Base-by-base conservation (phyloP, 306 rosid genomes). In the Cucurbita moschata region DNA sequence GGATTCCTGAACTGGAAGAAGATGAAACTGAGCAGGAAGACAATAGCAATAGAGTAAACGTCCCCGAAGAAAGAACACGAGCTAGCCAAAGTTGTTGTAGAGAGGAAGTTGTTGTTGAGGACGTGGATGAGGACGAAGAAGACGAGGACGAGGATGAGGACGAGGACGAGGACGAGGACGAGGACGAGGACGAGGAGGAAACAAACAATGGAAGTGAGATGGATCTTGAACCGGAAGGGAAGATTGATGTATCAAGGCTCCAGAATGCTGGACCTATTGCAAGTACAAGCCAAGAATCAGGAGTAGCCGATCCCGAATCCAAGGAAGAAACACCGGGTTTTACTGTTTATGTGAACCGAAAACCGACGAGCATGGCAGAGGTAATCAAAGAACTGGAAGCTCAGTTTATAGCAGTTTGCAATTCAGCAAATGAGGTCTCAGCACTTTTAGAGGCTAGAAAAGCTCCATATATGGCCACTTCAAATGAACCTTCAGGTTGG, bases 1-100 rank as follows among this genome's bases (percentile, higher is more conserved):
- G 91, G 39, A 94, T 91, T 79, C 99, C 97, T 13, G 96, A 94
- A 54, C 77, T 94, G 63, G 96, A 86, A 87, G 97, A 88, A 76
- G 89, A 83, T 42, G 88, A 79, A 77, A 86, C 82, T 5, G 94
- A 88, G 74, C 82, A 77, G 71, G 92, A 85, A 70, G 87, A 84
- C 50, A 58, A 77, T 30, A 51, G 12, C 80, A 65, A 66, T 8
- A 69, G 53, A 49, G n/a, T 49, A 49, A 16, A 49, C 53, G 75
- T 46, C 55, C 76, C 79, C 6, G 88, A 83, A 66, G 94, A 83
- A 80, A 81, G 82, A 79, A 61, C 69, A 56, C 79, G 82, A 79
- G 30, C 74, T 64, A 71, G 81, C 44, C 49, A 23, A 43, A 85
- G 87, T 69, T 74, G 79, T 66, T 30, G 80, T 18, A 82, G 77